phyloP scores from a whole-genome alignment of 208 protist species.

The Trypanosoma caninum region DNA sequence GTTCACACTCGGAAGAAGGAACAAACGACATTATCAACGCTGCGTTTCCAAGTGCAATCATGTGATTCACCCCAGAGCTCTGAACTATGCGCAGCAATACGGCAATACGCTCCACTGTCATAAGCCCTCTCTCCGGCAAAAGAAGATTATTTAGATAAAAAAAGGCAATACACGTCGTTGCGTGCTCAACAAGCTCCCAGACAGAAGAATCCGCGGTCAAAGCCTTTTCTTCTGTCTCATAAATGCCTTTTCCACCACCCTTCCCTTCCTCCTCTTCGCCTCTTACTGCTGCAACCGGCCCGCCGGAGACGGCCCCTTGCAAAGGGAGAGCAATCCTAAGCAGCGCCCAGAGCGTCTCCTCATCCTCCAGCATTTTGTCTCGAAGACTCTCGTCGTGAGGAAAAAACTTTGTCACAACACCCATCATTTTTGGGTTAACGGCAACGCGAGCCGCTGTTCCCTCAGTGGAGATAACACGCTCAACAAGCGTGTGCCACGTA shows the following conservation, averaged over 20 bases:
- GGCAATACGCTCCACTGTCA: slow-evolving; percentile 1
- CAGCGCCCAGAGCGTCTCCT: slow-evolving; percentile 15
- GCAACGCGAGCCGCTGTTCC: not conserved
- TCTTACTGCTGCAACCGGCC: not conserved
- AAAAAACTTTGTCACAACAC: slow-evolving; percentile 22
- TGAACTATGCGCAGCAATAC: slow-evolving; percentile 19
- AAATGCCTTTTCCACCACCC: too few species aligned
- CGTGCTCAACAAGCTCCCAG: slow-evolving; percentile 23
- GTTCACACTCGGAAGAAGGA: not conserved
- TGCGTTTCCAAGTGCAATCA: slow-evolving; percentile 34
- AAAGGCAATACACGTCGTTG: slow-evolving; percentile 16
- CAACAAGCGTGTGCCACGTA: slow-evolving; percentile 14
- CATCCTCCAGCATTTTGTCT: slow-evolving; percentile 11
- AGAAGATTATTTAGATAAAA: slow-evolving; percentile 21
- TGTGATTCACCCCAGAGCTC: not conserved
- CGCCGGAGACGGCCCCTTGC: not conserved
- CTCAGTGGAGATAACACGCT: not conserved
- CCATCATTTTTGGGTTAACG: slow-evolving; percentile 24
- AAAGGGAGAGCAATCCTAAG: not conserved
- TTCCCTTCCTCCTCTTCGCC: not conserved
- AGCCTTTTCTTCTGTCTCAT: too few species aligned
- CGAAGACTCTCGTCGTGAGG: slow-evolving; percentile 19
- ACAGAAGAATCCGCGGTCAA: not conserved
- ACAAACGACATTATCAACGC: slow-evolving; percentile 27
- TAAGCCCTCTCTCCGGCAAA: slow-evolving; percentile 2